These are phyloP conservation scores for Geranomyces variabilis DNA, from an alignment of 192 early-diverging fungal genomes.

Conservation along the genomic window DNA sequence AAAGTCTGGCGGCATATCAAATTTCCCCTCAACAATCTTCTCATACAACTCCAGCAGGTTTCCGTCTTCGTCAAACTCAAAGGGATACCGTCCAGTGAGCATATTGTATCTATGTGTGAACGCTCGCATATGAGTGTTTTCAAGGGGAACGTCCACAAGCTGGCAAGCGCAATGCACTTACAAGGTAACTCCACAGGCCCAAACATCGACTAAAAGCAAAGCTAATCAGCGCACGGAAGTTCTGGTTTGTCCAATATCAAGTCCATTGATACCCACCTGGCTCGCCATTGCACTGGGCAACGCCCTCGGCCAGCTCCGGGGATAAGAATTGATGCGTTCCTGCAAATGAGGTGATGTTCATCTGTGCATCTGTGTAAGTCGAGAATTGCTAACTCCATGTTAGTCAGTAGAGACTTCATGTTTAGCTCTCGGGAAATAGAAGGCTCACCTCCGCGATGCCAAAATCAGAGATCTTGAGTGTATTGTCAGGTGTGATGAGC, in stretches of 20 bases:
- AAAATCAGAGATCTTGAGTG: constrained; percentile 61
- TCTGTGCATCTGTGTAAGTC: constrained; percentile 40
- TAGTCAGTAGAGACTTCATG: background rate
- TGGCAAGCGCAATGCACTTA: constrained; percentile 22
- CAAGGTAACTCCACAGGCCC: constrained; percentile 60
- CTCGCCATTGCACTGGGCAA: constrained; percentile 34
- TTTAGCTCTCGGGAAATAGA: background rate
- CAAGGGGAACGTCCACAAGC: background rate
- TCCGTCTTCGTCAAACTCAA: constrained; percentile 60
- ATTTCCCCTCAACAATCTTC: constrained; percentile 47
- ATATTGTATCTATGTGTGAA: constrained; percentile 51
- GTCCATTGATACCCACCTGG: constrained; percentile 36
- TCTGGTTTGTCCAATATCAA: background rate
- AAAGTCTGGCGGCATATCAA: constrained; percentile 47
- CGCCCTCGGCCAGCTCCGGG: constrained; percentile 56
- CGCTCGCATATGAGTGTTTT: background rate
- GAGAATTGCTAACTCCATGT: constrained; percentile 45
- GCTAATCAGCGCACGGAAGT: background rate
- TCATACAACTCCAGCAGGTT: constrained; percentile 57
- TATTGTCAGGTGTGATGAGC: constrained; percentile 57
- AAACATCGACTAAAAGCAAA: constrained; percentile 51
- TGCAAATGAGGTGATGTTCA: constrained; percentile 51
- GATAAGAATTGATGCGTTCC: constrained; percentile 65
- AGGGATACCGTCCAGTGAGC: constrained; percentile 59
- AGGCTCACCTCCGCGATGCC: constrained; percentile 55